Percentiles rank a stretch among this genome's conserved stretches.
phyloP scores from a whole-genome alignment of 2,329 filamentous ascomycete genomes.

The Sclerotinia borealis region DNA sequence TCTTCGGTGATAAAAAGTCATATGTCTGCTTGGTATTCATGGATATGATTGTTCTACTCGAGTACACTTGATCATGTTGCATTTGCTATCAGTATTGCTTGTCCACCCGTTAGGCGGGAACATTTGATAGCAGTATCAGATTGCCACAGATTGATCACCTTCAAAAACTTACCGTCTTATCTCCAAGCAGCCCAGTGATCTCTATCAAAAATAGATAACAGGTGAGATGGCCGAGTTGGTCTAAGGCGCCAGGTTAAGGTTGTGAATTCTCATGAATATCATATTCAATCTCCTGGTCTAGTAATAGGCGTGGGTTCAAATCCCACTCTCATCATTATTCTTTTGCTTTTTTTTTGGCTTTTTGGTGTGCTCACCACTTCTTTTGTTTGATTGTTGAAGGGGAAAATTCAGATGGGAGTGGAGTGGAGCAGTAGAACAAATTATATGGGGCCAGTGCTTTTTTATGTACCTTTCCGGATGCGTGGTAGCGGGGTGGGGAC shows the following conservation, averaged over 20 bases:
- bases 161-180: no score
- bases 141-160: no score
- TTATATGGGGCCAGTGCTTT: neutral
- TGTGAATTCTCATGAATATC: neutral
- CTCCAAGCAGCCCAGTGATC: no score
- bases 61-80: neutral
- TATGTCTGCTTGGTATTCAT: neutral
- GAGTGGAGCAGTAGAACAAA: neutral
- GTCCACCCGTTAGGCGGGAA: no score
- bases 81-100: neutral
- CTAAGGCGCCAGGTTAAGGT: conserved; percentile 10
- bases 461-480: neutral
- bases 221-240: conserved; percentile 8
- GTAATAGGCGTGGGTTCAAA: conserved; percentile 8
- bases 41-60: neutral
- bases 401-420: neutral
- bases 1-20: neutral
- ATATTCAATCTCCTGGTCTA: neutral
- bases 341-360: neutral
- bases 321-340: neutral
- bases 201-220: neutral
- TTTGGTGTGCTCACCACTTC: no score
- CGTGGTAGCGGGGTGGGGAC: neutral
- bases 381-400: neutral
- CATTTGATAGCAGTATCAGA: no score